Conservation (phyloP, 805 yeast species). For the Priceomyces castillae region DNA sequence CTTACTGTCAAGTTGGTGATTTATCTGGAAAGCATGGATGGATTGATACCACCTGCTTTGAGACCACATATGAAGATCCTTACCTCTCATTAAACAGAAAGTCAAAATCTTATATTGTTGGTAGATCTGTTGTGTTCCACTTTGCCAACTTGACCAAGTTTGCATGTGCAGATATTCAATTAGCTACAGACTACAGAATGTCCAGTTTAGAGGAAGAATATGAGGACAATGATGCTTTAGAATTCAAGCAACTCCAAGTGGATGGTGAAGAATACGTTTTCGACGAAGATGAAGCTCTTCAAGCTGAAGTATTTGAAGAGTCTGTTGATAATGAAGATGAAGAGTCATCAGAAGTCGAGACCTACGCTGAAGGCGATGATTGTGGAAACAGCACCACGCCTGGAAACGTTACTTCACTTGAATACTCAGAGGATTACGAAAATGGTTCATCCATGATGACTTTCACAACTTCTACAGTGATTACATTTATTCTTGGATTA, state of each 20-base stretch:
- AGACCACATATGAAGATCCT: conserved; percentile 60
- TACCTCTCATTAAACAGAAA: conserved; percentile 59
- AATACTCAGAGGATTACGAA: conserved; percentile 13
- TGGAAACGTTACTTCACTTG: conserved; percentile 9
- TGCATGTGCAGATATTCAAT: conserved; percentile 60
- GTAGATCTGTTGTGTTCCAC: conserved; percentile 56
- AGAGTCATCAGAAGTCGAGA: conserved; percentile 5
- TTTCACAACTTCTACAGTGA: conserved; percentile 1
- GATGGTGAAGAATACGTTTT: conserved; percentile 4
- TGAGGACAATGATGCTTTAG: conserved; percentile 1
- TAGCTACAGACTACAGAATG: conserved; percentile 15
- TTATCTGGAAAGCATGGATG: conserved; percentile 76
- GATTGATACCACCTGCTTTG: conserved; percentile 68
- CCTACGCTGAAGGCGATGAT: background rate
- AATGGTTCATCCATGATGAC: conserved; percentile 7
- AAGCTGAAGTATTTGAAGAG: conserved; percentile 3
- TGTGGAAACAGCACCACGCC: conserved; percentile 5
- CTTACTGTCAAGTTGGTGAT: conserved; percentile 69
- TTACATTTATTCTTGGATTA: no score
- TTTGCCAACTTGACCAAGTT: conserved; percentile 52
- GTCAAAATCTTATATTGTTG: conserved; percentile 58
- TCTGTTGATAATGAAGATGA: conserved; percentile 1
- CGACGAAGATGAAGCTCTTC: conserved; percentile 5
- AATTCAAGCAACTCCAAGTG: conserved; percentile 3
- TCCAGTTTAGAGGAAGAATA: conserved; percentile 9